These are phyloP conservation scores for Chenopodium formosanum DNA, from an alignment of 148 eudicot genomes.

Conservation along the genomic window DNA sequence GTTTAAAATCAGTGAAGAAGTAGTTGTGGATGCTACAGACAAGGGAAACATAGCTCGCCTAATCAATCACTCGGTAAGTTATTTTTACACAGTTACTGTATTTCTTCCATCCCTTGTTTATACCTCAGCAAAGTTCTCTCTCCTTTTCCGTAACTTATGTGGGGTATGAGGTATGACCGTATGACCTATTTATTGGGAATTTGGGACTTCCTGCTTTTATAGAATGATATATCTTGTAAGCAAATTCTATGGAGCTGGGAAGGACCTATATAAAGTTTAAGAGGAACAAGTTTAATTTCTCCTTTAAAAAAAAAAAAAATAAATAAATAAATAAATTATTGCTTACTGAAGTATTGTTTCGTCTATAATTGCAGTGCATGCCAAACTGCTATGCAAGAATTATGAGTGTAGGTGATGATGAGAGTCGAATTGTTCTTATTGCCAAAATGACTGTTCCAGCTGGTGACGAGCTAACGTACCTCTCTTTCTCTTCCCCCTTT, in stretches of 20 bases:
- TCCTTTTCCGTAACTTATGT: background rate
- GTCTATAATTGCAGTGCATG: conserved; percentile 48
- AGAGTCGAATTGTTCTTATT: conserved; percentile 77
- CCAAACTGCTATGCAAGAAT: conserved; percentile 85
- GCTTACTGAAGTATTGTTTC: conserved; percentile 5
- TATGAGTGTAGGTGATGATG: conserved; percentile 79
- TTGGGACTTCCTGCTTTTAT: background rate
- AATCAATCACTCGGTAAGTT: conserved; percentile 89
- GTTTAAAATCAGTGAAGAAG: conserved; percentile 96
- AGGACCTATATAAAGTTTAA: background rate
- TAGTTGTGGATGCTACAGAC: conserved; percentile 94
- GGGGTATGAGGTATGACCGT: background rate
- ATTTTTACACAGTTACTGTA: background rate
- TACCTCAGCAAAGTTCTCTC: background rate
- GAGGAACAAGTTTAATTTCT: background rate
- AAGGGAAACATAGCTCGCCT: conserved; percentile 96
- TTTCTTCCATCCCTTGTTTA: background rate
- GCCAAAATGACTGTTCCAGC: conserved; percentile 63
- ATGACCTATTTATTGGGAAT: background rate
- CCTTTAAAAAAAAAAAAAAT: too few relatives aligned
- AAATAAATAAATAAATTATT: too few relatives aligned
- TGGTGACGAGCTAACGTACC: conserved; percentile 75
- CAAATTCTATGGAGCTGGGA: background rate
- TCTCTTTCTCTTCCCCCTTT: conserved; percentile 17
- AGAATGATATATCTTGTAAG: background rate